Evolutionary conservation across 2,329 filamentous ascomycete species (phyloP), one percentile per base, ranked within the genome.

Genomic region (Cercospora janseana): DNA sequence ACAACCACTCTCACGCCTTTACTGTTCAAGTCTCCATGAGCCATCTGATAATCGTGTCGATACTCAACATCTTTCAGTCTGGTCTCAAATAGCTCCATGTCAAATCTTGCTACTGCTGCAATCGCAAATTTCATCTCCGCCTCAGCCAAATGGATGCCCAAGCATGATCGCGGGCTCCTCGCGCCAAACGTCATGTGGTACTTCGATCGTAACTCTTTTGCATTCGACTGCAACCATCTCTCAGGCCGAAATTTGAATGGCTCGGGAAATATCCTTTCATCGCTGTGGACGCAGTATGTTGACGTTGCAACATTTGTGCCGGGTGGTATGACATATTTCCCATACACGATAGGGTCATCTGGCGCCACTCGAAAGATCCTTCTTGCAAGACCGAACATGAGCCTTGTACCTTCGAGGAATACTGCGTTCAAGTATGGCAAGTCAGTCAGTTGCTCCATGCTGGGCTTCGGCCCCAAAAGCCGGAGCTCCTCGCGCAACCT

Each of bases 141-240:
- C 60, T 66, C 66, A 4, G 68, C 68, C 6, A 70, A 42, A 61
- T 67, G 23, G 61, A 64, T 23, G 58, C 52, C 51, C 57, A 69
- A 52, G 59, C 66, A 49, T 59, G 60, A 13, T 60, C 63, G 15
- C 5, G 42, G 38, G 16, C 65, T 66, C 4, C 60, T 58, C 2
- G 61, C 63, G 49, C 69, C 68, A 5, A 65, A 59, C 3, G 66
- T 60, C 9, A 67, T 62, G 52, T 60, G 65, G 16, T 62, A 57
- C 6, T 66, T 63, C 20, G 26, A 31, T 26, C 67, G 46, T 12
- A 45, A 34, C 6, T 51, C 49, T 21, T 51, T 51, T 23, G 28
- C 20, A 18, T 34, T 7, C 42, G 49, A 9, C 15, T 32, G 29
- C 7, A 49, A 5, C 47, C 47, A 51, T 10, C 49, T 24, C 35